phyloP scores from a whole-genome alignment of 805 yeast species.

The Candida nanaspora region DNA sequence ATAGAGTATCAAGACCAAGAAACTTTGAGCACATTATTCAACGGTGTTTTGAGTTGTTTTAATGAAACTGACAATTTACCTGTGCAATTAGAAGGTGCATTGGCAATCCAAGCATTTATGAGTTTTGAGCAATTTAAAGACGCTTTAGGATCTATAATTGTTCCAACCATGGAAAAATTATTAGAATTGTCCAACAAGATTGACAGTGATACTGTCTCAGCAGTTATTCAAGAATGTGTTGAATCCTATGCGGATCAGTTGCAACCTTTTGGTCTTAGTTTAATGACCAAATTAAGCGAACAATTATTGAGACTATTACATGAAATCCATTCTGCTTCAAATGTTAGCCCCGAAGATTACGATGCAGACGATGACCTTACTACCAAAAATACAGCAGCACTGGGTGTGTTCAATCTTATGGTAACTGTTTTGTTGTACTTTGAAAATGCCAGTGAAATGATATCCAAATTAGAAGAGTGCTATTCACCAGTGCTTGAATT shows the following conservation, averaged over 20 bases:
- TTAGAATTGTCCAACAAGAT: constrained; percentile 69
- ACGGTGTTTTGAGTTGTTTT: constrained; percentile 40
- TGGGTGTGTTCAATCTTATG: constrained; percentile 81
- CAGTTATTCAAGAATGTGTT: constrained; percentile 93
- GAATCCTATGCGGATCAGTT: constrained; percentile 81
- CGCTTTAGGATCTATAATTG: constrained; percentile 58
- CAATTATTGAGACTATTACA: constrained; percentile 68
- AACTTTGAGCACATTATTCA: constrained; percentile 31
- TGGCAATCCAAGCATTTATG: constrained; percentile 77
- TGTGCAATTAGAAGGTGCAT: constrained; percentile 74
- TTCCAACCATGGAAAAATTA: constrained; percentile 77
- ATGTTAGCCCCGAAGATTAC: constrained; percentile 45
- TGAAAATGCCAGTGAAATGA: constrained; percentile 71
- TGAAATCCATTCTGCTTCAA: constrained; percentile 61
- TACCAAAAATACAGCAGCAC: constrained; percentile 80
- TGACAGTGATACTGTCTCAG: constrained; percentile 81
- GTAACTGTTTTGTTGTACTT: constrained; percentile 81
- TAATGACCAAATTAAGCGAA: constrained; percentile 53
- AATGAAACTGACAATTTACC: constrained; percentile 53
- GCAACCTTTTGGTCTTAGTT: constrained; percentile 81
- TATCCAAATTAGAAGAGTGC: constrained; percentile 61
- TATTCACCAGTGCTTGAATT: constrained; percentile 67
- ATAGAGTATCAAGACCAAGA: constrained; percentile 39
- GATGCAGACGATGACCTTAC: constrained; percentile 35
- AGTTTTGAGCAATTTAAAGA: constrained; percentile 58